Base-by-base conservation (phyloP, 2,329 filamentous ascomycete genomes). In the Arthrinium phaeospermum region DNA sequence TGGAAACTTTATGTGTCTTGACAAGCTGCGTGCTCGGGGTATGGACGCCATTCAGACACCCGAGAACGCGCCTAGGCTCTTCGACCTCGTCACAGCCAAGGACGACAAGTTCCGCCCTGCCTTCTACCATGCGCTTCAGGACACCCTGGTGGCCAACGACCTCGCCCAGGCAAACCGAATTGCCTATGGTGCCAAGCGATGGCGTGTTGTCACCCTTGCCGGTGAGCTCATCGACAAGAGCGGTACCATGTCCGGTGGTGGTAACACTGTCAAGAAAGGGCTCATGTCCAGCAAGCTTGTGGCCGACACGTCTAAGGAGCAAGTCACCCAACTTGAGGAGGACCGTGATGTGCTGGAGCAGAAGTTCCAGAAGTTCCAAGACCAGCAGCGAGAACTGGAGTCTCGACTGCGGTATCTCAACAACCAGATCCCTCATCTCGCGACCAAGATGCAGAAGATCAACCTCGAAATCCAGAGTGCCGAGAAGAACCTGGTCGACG, bases 241-340 rank as follows among this genome's bases (percentile, higher is more conserved):
- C 0, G 96, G 96, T 87, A 98, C 96, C 47, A 98, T 99, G 96
- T 98, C 94, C 72, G 96, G 96, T 86, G 96, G 96, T 87, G 96
- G 96, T 72, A 96, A 91, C 67, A 93, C 94, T 22, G 94, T 96
- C 72, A 95, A 96, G 77, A 94, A 92, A 79, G 97, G 97, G 0
- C 91, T 95, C 72, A 99, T 99, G 97, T 98, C 96, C 0, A 97
- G 95, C 14, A 98, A 98, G 83, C 91, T 97, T 67, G 92, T 93
- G n/a, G 90, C 94, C 1, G 94, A 97, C 72, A 93, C 93, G 22
- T 93, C 91, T 70, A 95, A 94, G 81, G 96, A 98, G 76, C 93
- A 97, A 78, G 96, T 99, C 4, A 81, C 89, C 69, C 95, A 96
- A 83, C 89, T 98, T 19, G 96, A 99, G 81, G 86, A 89, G 67